Evolutionary conservation across 192 early-diverging fungal species (phyloP).

Genomic region (Lobosporangium transversale): DNA sequence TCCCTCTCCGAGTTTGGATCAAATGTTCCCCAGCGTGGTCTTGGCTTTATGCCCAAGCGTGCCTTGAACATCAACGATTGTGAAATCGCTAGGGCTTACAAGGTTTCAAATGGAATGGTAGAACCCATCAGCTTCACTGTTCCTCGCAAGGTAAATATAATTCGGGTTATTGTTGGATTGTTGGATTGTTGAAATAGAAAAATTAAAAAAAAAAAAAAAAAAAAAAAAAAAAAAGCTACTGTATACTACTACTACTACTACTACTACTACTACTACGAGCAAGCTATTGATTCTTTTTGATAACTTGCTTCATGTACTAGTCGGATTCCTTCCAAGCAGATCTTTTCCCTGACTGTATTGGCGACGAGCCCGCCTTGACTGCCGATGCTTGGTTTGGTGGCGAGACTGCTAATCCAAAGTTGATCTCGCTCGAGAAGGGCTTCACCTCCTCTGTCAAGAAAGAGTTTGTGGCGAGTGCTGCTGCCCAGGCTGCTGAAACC

Average conservation of each 20-base stretch:
- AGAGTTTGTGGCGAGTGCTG: conserved; percentile 82
- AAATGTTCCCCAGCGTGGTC: conserved; percentile 91
- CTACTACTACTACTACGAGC: no score
- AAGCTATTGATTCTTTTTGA: no score
- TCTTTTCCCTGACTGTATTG: conserved; percentile 87
- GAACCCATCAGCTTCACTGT: conserved; percentile 98
- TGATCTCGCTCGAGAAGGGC: conserved; percentile 76
- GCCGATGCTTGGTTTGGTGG: conserved; percentile 94
- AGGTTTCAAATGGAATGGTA: conserved; percentile 87
- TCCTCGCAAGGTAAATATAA: conserved; percentile 90
- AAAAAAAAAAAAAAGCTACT: no score
- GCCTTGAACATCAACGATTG: conserved; percentile 85
- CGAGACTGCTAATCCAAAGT: conserved; percentile 83
- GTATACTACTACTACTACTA: no score
- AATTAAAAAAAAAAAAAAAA: neutral
- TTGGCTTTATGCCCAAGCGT: conserved; percentile 94
- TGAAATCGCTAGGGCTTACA: conserved; percentile 94
- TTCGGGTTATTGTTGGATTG: no score
- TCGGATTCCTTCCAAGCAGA: conserved; percentile 97
- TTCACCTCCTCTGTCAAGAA: conserved; percentile 72
- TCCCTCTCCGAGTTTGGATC: conserved; percentile 90
- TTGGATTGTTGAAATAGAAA: no score
- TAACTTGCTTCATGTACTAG: no score
- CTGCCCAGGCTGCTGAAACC: conserved; percentile 58
- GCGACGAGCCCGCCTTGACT: conserved; percentile 86